Evolutionary conservation across 768 basidiomycete genomes (phyloP), one percentile per base, ranked within the genome.

Genomic region (Boletus vermiculosoides): DNA sequence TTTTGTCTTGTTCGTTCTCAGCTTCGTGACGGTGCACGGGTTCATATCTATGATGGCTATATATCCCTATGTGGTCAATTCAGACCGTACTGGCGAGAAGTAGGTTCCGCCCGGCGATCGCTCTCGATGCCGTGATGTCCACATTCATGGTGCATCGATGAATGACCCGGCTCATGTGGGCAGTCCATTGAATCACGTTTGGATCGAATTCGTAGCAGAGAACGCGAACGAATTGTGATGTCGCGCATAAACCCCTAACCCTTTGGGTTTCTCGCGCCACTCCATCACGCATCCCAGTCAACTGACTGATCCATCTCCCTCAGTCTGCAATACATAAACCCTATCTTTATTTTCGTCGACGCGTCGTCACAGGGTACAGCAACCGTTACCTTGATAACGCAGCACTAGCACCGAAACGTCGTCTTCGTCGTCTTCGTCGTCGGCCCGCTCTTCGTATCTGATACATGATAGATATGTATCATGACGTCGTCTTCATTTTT

Each of bases 1-100:
- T 34, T 34, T 10, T 33, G 37, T 40, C 15, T 31, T 15, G 33
- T 40, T 44, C 22, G 34, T 22, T 40, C 40, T 50, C 11, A 20
- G 45, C 42, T 25, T 2, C 37, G 34, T 33, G 30, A 30, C 30
- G 47, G 48, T 30, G 28, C 20, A 30, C 15, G 60, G 15, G 25
- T 51, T 54, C 57, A 56, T 66, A 63, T 66, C 57, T 63, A 31
- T 36, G 45, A 28, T 40, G 20, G 55, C 28, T 23, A 44, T 49
- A 41, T 54, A 56, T 53, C 55, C 62, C 47, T 10, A 62, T 65
- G 33, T 15, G 58, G 64, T 60, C 41, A 7, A 20, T 37, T 41
- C 49, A 52, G 57, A 42, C 34, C 34, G 45, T 46, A 9, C 25
- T 55, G 33, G 44, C 41, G 40, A 54, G 44, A 56, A 58, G 57